These are phyloP conservation scores for Podospora pseudocomata DNA, from an alignment of 495 filamentous ascomycete genomes.

Conservation along the genomic window DNA sequence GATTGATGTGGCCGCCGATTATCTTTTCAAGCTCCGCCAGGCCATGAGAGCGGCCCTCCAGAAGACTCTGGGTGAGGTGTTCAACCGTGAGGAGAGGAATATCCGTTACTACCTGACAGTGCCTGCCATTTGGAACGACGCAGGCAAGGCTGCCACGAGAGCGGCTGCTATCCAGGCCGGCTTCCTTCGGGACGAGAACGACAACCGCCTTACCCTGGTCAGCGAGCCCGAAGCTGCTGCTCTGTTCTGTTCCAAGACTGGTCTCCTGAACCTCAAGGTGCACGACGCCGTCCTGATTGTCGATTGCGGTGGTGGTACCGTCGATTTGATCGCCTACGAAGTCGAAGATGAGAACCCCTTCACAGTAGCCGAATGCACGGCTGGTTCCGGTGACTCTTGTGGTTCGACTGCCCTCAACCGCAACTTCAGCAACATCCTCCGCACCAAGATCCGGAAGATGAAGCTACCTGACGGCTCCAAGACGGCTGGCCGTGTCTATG, in stretches of 20 bases:
- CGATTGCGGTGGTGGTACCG: conserved; percentile 71
- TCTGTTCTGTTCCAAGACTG: conserved; percentile 71
- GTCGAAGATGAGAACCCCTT: conserved; percentile 73
- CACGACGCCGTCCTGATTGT: conserved; percentile 72
- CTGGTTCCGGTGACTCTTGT: conserved; percentile 70
- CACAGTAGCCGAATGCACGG: conserved; percentile 70
- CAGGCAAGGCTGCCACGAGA: conserved; percentile 67
- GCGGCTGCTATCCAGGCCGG: conserved; percentile 71
- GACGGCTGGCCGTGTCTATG: conserved; percentile 70
- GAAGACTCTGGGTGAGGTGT: conserved; percentile 74
- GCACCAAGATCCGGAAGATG: conserved; percentile 76
- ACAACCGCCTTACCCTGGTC: conserved; percentile 67
- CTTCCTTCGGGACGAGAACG: conserved; percentile 70
- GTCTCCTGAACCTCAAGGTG: conserved; percentile 67
- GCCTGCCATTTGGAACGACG: conserved; percentile 74
- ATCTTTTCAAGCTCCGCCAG: conserved; percentile 71
- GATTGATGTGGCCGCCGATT: conserved; percentile 73
- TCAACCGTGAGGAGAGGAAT: conserved; percentile 71
- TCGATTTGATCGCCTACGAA: conserved; percentile 74
- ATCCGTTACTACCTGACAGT: conserved; percentile 72
- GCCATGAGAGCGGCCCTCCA: conserved; percentile 69
- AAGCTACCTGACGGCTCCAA: conserved; percentile 71
- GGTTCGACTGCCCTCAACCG: conserved; percentile 70
- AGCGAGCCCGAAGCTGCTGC: conserved; percentile 71
- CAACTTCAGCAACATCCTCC: conserved; percentile 71